These are phyloP conservation scores for Trifolium subterraneum DNA, from an alignment of 306 rosid species.

Conservation along the genomic window DNA sequence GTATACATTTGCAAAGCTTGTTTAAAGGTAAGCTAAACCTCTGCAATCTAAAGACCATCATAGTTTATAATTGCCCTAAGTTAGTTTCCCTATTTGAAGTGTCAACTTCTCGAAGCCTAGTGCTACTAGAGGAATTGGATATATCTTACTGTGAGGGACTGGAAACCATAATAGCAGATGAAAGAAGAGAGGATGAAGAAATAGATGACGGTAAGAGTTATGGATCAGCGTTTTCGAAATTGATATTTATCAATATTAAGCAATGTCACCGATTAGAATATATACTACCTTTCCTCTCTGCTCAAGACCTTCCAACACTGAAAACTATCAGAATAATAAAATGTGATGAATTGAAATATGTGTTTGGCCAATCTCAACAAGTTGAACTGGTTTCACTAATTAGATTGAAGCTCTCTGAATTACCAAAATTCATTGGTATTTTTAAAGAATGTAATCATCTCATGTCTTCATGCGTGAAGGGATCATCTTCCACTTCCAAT, in stretches of 20 bases:
- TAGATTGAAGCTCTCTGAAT: accelerated
- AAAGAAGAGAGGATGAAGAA: neutral
- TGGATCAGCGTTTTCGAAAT: neutral
- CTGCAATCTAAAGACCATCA: no score
- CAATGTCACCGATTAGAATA: neutral
- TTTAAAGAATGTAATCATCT: neutral
- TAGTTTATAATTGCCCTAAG: no score
- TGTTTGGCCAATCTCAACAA: neutral
- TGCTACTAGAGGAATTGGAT: neutral
- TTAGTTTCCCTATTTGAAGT: neutral
- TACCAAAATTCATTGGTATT: constrained; percentile 4
- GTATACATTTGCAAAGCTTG: neutral
- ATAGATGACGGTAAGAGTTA: neutral
- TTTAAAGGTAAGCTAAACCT: neutral
- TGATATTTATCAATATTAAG: neutral
- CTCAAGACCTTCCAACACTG: neutral
- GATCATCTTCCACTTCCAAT: neutral
- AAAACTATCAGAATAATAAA: neutral
- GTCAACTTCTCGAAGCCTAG: neutral
- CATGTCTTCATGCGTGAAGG: no score
- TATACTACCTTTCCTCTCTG: neutral
- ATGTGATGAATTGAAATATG: neutral
- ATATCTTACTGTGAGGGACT: neutral
- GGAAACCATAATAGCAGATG: neutral
- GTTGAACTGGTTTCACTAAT: neutral